Evolutionary conservation across 345 rosid species (phyloP), one percentile per base, ranked within the genome.

Genomic region (Atalantia buxifolia): DNA sequence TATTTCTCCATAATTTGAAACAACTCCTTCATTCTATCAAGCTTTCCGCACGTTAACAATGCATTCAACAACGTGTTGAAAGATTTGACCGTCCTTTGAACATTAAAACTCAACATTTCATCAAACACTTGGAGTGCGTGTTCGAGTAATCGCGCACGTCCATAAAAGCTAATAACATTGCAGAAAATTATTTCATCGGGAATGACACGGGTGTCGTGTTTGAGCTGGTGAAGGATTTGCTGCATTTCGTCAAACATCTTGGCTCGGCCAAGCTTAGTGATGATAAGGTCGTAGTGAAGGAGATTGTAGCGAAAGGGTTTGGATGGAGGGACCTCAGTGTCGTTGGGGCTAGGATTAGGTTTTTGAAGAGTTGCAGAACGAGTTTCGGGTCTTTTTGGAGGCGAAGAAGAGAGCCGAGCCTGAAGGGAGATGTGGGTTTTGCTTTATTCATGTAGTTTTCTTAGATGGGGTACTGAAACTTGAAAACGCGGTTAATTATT

Each of bases 191-290:
- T 75, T 84, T 95, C 98, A 0, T 76, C 84, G 0, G 97, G 91
- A 8, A 79, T 72, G 57, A 90, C 53, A 2, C 83, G 82, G 36
- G 87, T 84, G 56, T 93, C 93, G 7, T 36, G 22, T 53, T 87
- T 86, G 76, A 95, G 94, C 75, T 85, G 90, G 21, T 76, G 78
- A 74, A 95, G 98, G 78, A 91, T 66, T 6, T 83, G 56, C 28
- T 87, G 89, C 83, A 95, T 87, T 81, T 95, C 92, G 2, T 86
- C 70, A 69, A 92, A 93, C 97, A 90, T 87, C 83, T 88, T 92
- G 81, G 92, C 92, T 9, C 90, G 80, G 24, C 97, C 95, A 14
- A 95, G 98, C 84, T 90, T 95, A 66, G 89, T 83, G 83, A 93
- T 88, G 81, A 92, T 88, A 85, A 92, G 79, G 77, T 95, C 98